Conservation (phyloP, 768 basidiomycete species). For the Russula brevipes region DNA sequence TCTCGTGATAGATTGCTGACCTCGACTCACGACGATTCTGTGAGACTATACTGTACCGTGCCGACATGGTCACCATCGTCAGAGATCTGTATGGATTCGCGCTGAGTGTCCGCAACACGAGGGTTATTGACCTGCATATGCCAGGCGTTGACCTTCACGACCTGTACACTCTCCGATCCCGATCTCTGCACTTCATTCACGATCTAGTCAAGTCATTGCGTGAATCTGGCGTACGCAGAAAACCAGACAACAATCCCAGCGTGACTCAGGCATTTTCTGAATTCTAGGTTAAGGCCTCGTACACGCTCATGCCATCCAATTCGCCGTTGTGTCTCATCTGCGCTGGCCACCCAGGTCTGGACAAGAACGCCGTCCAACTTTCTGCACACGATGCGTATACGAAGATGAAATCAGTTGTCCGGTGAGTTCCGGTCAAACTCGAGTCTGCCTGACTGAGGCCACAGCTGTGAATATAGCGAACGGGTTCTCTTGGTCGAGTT, state of each 20-base stretch:
- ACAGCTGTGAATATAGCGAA: conserved; percentile 33
- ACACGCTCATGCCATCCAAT: conserved; percentile 56
- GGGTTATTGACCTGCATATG: neutral
- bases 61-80: conserved; percentile 61
- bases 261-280: conserved; percentile 13
- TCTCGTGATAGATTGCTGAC: conserved; percentile 41
- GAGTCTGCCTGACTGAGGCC: neutral
- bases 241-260: neutral
- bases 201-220: conserved; percentile 55
- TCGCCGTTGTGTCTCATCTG: conserved; percentile 56
- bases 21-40: conserved; percentile 39
- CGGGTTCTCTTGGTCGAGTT: conserved; percentile 49
- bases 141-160: conserved; percentile 64
- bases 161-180: conserved; percentile 57
- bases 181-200: conserved; percentile 59
- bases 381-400: conserved; percentile 44
- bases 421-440: conserved; percentile 32
- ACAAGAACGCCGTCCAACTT: conserved; percentile 39
- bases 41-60: conserved; percentile 59
- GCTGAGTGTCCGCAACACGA: neutral
- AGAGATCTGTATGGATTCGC: conserved; percentile 47
- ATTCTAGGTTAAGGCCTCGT: conserved; percentile 55
- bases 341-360: conserved; percentile 43
- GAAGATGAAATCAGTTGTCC: conserved; percentile 39
- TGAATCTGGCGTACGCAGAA: conserved; percentile 50